Base-by-base conservation (phyloP, 2,329 filamentous ascomycete species). In the Rutstroemia sp. region DNA sequence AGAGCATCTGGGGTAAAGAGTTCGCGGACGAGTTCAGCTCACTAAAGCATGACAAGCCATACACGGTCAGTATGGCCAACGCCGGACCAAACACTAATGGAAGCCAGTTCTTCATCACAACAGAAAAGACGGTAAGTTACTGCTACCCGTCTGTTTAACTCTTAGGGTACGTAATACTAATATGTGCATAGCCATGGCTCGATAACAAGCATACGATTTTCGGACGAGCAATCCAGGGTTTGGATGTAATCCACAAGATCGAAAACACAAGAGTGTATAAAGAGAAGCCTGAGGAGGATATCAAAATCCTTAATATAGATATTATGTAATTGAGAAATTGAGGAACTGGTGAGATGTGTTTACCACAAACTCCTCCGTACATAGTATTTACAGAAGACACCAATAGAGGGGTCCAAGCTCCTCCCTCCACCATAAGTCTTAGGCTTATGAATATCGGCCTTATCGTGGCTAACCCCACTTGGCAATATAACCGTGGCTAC, bases 91-190 rank as follows among this genome's bases (percentile, higher is more conserved):
- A 92, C 66, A 96, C 92, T 38, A 99, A 99, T 70, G 94, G 88
- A 14, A 94, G 88, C 67, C 94, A 99, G 71, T 99, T 99, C 71
- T 99, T 99, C 67, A 96, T 99, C 63, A 99, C 94, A 0, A 96
- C 92, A 0, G 95, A 96, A 73, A 95, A 95, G 75, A 91, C 94
- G 63, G 85, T 87, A 75, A 75, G 83, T 79, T 34, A 27, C 34
- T 38, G 25, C 4, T 25, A 27, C 49, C 46, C 38, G 45, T 23
- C 12, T 9, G 10, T 41, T 41, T 44, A 30, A 2, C 47, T 23
- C 8, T 42, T 59, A 42, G 59, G 66, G 56, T 34, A 6, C 23
- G 4, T 8, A n/a, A 30, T 55, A 37, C 49, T 21, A 65, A 41
- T 8, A 16, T 30, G 47, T 50, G 45, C 57, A 51, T 64, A 88